Base-by-base conservation (phyloP, 129 eudicot genomes). In the Tagetes patula region DNA sequence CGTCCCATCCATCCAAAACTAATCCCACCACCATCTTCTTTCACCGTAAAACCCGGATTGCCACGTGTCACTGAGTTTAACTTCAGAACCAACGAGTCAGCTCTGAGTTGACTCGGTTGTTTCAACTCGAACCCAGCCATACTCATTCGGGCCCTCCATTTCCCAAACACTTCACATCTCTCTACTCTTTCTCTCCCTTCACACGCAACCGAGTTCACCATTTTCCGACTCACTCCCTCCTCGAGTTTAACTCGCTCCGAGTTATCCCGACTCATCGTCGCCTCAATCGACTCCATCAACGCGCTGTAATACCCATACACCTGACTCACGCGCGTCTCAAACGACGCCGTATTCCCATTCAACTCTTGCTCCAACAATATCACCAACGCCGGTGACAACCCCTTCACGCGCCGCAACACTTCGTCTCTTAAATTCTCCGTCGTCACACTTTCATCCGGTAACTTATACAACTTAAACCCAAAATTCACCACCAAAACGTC, bases 141-240 rank as follows among this genome's bases (percentile, higher is more conserved):
- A 3, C 92, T 74, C 96, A 93, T 80, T 30, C 98, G 83, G 79
- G 96, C 98, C 90, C 96, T 74, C 98, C 98, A 93, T 90, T 93
- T 93, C 53, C 98, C 98, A 40, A 93, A 89, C 77, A 87, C 90
- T 82, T 93, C 98, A 84, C 92, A 90, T 77, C 98, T 86, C 73
- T 93, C 98, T 45, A 93, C 92, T 1, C 98, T 84, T 66, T 89
- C 95, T 82, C 85, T 82, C 78, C 98, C 98, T 58, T 93, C 98
- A 69, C 96, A 89, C 80, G 98, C 95, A 52, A 93, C 90, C 87
- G 98, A 80, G 90, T 93, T 93, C 4, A 72, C 75, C 72, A 89
- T 85, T 71, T 81, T 93, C 63, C 98, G 90, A 83, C 98, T 85
- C 82, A 89, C 85, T 13, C 88, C 98, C 77, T 87, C 98, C 78